A percentile compares a stretch with the other conserved stretches of the same genome.
These are phyloP conservation scores for Crepidotus variabilis DNA, from an alignment of 768 basidiomycete species.

Conservation along the genomic window DNA sequence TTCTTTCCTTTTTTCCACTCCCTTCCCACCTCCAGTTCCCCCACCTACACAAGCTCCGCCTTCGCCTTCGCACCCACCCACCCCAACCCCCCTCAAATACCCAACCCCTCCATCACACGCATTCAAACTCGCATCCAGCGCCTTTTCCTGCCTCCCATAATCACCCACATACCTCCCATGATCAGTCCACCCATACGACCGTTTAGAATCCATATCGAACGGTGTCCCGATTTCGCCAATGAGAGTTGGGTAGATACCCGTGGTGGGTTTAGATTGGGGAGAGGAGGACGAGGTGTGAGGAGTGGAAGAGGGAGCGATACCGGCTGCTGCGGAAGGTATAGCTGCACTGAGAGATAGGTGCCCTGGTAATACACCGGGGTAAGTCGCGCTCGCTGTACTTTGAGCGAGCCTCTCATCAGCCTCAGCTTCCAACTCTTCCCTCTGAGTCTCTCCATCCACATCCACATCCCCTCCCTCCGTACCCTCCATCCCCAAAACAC, in stretches of 20 bases:
- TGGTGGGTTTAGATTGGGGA: background rate
- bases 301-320: background rate
- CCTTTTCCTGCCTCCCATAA: constrained; percentile 72
- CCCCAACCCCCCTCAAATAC: background rate
- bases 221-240: constrained; percentile 97
- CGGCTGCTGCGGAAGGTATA: background rate
- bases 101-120: constrained; percentile 59
- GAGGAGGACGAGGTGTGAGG: background rate
- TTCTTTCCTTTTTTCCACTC: background rate
- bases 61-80: background rate
- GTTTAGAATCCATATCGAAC: constrained; percentile 88
- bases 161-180: constrained; percentile 68
- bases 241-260: constrained; percentile 68
- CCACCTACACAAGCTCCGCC: constrained; percentile 8
- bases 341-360: background rate
- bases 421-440: background rate
- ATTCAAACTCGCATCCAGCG: constrained; percentile 82
- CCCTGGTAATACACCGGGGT: background rate
- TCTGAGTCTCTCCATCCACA: background rate
- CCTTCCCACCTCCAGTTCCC: background rate
- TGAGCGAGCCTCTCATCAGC: background rate
- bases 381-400: background rate
- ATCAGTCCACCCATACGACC: constrained; percentile 78
- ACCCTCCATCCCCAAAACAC: constrained; percentile 41
- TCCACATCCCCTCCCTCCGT: background rate